Evolutionary conservation across 129 eudicot species (phyloP).

Genomic region (Lactuca sativa): DNA sequence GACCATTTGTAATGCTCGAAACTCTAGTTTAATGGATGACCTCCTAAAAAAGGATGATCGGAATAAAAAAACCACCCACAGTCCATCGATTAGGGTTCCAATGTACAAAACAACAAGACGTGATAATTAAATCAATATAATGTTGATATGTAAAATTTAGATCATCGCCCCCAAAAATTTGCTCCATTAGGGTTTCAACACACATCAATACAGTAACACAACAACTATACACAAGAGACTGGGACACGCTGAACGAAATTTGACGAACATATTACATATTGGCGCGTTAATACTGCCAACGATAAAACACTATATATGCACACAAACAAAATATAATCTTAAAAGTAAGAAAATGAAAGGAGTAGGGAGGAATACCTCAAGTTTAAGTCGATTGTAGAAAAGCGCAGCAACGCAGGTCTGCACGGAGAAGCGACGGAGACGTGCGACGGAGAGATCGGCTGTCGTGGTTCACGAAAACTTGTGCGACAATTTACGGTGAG

Average conservation of each 20-base stretch:
- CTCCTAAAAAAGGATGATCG: not conserved
- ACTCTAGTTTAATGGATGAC: not conserved
- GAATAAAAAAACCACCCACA: not conserved
- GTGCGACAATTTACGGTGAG: constrained; percentile 9
- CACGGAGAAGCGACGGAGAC: not conserved
- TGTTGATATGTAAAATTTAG: not conserved
- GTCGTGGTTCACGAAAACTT: not conserved
- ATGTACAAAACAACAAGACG: not conserved
- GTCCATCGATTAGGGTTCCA: constrained; percentile 17
- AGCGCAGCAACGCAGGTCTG: constrained; percentile 1
- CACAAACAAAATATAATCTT: not conserved
- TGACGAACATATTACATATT: not conserved
- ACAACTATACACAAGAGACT: not conserved
- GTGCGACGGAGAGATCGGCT: constrained; percentile 6
- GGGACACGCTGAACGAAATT: not conserved
- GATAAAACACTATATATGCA: constrained; percentile 5
- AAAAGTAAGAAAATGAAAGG: not conserved
- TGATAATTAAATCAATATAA: not conserved
- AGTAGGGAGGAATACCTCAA: constrained; percentile 8
- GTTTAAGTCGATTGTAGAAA: not conserved
- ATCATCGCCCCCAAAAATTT: not conserved
- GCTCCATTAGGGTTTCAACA: constrained; percentile 15
- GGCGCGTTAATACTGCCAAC: not conserved
- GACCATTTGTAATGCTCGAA: constrained; percentile 1
- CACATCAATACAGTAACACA: not conserved